These are phyloP conservation scores for Nakaseomyces glabratus DNA, from an alignment of 1,139 yeast genomes.

Conservation along the genomic window DNA sequence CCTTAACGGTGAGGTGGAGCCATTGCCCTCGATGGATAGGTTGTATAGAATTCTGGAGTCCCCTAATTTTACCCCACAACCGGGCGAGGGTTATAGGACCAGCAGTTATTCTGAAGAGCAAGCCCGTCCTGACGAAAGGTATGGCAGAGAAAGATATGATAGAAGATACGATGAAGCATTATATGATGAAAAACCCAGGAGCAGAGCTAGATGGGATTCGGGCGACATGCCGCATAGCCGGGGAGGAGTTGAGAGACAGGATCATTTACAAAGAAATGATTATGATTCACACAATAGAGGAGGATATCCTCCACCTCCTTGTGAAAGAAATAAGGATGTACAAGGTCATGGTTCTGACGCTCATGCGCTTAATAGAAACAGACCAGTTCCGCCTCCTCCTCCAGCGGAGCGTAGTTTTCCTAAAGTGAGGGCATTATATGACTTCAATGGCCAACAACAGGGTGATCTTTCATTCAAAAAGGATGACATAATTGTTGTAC, in stretches of 20 bases:
- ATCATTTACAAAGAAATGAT: too few species aligned
- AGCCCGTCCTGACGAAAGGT: neutral
- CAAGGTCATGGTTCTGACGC: neutral
- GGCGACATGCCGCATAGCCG: too few species aligned
- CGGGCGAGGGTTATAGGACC: slow-evolving; percentile 10
- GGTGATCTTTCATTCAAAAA: slow-evolving; percentile 89
- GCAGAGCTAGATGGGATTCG: too few species aligned
- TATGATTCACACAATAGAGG: too few species aligned
- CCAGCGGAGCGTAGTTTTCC: slow-evolving; percentile 29
- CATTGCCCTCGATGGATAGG: slow-evolving; percentile 52
- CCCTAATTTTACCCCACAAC: slow-evolving; percentile 30
- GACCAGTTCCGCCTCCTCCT: slow-evolving; percentile 5
- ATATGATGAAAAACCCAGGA: neutral
- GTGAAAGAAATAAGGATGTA: slow-evolving; percentile 10
- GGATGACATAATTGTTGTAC: slow-evolving; percentile 88
- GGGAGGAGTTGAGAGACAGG: too few species aligned
- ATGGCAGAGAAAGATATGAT: slow-evolving; percentile 7
- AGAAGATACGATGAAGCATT: slow-evolving; percentile 5
- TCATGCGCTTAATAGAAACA: neutral
- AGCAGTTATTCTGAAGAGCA: slow-evolving; percentile 8
- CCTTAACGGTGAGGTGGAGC: slow-evolving; percentile 76
- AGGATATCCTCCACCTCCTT: slow-evolving; percentile 1
- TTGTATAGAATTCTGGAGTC: slow-evolving; percentile 49
- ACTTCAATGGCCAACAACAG: slow-evolving; percentile 66
- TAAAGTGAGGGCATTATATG: slow-evolving; percentile 80